Evolutionary conservation across 202 grass and related monocot species (phyloP).

Genomic region (Zoysia matrella): DNA sequence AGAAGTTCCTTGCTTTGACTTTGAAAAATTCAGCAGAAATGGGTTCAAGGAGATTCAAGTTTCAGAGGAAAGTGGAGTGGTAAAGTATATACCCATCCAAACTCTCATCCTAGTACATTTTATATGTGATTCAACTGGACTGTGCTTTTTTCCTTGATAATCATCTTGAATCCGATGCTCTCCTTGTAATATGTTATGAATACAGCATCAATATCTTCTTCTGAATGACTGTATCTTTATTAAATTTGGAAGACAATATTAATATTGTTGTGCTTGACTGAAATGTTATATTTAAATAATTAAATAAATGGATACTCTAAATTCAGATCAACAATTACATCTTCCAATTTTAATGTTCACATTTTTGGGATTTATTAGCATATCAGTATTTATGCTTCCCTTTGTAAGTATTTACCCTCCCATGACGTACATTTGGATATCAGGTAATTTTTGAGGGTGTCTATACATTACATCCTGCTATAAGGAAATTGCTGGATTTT

Average conservation of each 20-base stretch:
- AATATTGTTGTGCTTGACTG: background rate
- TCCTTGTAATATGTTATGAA: constrained; percentile 21
- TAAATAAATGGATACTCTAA: background rate
- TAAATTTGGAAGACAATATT: background rate
- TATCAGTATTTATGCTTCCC: constrained; percentile 6
- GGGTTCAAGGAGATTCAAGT: constrained; percentile 95
- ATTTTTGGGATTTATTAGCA: background rate
- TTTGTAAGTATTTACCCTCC: constrained; percentile 6
- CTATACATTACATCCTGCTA: constrained; percentile 91
- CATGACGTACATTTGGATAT: constrained; percentile 40
- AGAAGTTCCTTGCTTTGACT: constrained; percentile 93
- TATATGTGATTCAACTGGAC: constrained; percentile 22
- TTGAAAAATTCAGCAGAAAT: constrained; percentile 89
- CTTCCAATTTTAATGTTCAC: background rate
- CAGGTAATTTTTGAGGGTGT: constrained; percentile 99
- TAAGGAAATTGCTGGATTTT: constrained; percentile 94
- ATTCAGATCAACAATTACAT: background rate
- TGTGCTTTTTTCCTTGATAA: background rate
- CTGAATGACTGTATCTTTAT: background rate
- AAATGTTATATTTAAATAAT: background rate
- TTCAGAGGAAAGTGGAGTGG: constrained; percentile 98
- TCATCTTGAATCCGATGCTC: constrained; percentile 7
- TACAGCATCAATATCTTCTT: background rate
- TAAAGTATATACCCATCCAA: constrained; percentile 55
- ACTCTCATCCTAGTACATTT: constrained; percentile 29